phyloP scores from a whole-genome alignment of 1,139 yeast species.

The Blastobotrys petasosporus region DNA sequence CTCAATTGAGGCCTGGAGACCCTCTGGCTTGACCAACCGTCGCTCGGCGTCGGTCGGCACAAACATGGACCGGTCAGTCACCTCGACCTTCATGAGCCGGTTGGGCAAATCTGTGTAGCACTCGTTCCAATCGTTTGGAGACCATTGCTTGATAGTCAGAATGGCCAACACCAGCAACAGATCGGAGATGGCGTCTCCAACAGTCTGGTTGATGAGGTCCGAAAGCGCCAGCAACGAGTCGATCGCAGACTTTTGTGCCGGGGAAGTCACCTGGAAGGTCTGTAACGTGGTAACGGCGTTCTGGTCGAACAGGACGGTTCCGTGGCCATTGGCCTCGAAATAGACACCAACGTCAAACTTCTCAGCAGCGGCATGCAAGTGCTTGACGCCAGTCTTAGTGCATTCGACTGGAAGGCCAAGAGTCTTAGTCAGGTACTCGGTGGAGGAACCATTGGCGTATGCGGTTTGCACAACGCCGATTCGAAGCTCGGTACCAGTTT shows the following conservation, averaged over 20 bases:
- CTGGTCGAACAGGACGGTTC: constrained; percentile 79
- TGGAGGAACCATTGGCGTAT: constrained; percentile 91
- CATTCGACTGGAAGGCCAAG: constrained; percentile 76
- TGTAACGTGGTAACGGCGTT: constrained; percentile 42
- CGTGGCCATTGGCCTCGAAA: constrained; percentile 99
- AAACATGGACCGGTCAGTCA: constrained; percentile 72
- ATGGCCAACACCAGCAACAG: constrained; percentile 70
- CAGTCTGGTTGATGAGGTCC: constrained; percentile 84
- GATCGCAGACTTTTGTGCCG: constrained; percentile 42
- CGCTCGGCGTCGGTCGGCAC: constrained; percentile 90
- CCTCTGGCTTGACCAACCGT: constrained; percentile 65
- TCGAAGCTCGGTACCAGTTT: constrained; percentile 32
- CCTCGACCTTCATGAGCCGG: constrained; percentile 70
- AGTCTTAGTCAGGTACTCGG: constrained; percentile 56
- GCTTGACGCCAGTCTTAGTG: constrained; percentile 95
- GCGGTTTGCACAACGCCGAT: constrained; percentile 97
- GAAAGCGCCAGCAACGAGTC: constrained; percentile 52
- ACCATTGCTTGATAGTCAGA: constrained; percentile 48
- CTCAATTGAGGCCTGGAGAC: constrained; percentile 72
- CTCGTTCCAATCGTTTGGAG: constrained; percentile 68
- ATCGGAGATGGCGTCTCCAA: constrained; percentile 95
- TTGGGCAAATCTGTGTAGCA: constrained; percentile 85
- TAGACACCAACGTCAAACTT: constrained; percentile 86
- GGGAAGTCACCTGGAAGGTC: constrained; percentile 30
- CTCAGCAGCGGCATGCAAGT: constrained; percentile 82